phyloP scores from a whole-genome alignment of 805 yeast genomes.

The Myxozyma neglecta region DNA sequence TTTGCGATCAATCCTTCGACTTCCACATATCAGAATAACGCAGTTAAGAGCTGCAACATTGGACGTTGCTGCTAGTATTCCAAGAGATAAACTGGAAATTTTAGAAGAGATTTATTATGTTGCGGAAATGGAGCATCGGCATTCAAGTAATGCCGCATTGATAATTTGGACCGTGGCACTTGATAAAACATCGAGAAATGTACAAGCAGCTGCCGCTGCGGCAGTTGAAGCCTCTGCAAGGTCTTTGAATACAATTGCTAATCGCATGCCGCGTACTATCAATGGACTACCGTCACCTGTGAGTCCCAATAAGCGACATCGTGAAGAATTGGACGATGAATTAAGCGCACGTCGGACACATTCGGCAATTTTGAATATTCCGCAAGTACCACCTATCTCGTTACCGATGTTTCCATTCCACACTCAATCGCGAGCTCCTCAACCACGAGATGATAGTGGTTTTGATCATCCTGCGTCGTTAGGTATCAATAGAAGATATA shows the following conservation, averaged over 20 bases:
- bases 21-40: constrained; percentile 2
- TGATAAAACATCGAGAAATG: background rate
- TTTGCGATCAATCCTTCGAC: constrained; percentile 40
- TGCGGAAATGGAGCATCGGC: constrained; percentile 27
- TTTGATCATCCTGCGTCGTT: background rate
- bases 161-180: constrained; percentile 16
- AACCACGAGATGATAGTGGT: too few relatives aligned
- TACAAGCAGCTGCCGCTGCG: constrained; percentile 12
- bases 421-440: too few relatives aligned
- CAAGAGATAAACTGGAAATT: constrained; percentile 20
- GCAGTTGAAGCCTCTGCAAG: constrained; percentile 13
- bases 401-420: too few relatives aligned
- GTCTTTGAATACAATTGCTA: constrained; percentile 5
- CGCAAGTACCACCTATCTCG: too few relatives aligned
- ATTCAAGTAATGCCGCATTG: background rate
- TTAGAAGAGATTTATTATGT: constrained; percentile 32
- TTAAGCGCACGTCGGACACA: too few relatives aligned
- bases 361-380: too few relatives aligned
- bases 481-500: constrained; percentile 3
- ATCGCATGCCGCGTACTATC: background rate
- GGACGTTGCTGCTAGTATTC: constrained; percentile 17
- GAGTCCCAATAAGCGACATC: background rate
- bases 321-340: background rate
- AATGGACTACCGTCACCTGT: background rate
- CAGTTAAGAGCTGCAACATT: constrained; percentile 26